These are phyloP conservation scores for Crithidia thermophila DNA, from an alignment of 208 protist species.

Conservation along the genomic window DNA sequence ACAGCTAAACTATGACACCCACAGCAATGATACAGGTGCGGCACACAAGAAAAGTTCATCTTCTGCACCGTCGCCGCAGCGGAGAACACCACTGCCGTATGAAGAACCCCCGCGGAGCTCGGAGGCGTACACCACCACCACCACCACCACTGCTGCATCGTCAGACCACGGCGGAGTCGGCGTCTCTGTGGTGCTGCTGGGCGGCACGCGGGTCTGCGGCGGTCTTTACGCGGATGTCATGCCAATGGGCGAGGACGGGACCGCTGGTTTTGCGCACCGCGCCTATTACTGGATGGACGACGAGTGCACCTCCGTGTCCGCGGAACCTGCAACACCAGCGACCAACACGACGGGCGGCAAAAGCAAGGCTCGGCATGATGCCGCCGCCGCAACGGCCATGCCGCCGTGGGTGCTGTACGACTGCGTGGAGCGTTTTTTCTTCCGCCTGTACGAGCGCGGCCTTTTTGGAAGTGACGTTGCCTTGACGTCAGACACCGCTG, in stretches of 20 bases:
- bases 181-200: slow-evolving; percentile 11
- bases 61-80: background rate
- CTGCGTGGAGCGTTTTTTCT: slow-evolving; percentile 50
- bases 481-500: background rate
- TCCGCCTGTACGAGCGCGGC: slow-evolving; percentile 24
- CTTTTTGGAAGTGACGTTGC: background rate
- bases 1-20: too few species aligned
- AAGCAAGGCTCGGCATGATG: background rate
- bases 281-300: slow-evolving; percentile 28
- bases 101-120: background rate
- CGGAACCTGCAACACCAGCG: background rate
- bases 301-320: background rate
- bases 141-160: background rate
- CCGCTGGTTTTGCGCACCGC: slow-evolving; percentile 41
- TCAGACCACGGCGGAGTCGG: background rate
- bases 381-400: slow-evolving; percentile 18
- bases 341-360: background rate
- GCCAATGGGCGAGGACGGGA: slow-evolving; percentile 8
- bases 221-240: slow-evolving; percentile 50
- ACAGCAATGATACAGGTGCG: too few species aligned
- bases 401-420: slow-evolving; percentile 68
- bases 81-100: slow-evolving; percentile 9
- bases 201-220: slow-evolving; percentile 27
- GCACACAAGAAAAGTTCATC: too few species aligned
- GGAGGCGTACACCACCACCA: background rate